Conservation (phyloP, 1,284 basidiomycete species). For the Wolfiporia cocos region DNA sequence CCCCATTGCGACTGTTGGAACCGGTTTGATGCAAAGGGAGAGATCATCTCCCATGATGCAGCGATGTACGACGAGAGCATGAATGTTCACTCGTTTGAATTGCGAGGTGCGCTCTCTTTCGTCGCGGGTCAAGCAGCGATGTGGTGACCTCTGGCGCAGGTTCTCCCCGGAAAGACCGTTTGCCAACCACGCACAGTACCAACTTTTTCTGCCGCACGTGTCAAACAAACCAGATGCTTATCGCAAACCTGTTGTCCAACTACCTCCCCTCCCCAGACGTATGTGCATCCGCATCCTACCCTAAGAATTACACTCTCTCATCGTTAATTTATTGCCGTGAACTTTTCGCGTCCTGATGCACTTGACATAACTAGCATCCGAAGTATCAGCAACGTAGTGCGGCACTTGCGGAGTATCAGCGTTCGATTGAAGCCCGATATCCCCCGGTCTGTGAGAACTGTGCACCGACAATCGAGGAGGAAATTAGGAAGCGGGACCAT, state of each 20-base stretch:
- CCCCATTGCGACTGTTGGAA: slow-evolving; percentile 68
- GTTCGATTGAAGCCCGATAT: slow-evolving; percentile 74
- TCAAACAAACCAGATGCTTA: slow-evolving; percentile 84
- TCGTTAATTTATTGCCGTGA: neutral
- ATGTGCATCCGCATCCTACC: slow-evolving; percentile 19
- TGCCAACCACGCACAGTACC: slow-evolving; percentile 52
- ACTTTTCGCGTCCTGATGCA: too few species aligned
- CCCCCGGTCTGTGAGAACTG: slow-evolving; percentile 80
- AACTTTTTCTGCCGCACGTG: slow-evolving; percentile 80
- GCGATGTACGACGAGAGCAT: slow-evolving; percentile 78
- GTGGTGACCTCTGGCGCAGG: slow-evolving; percentile 31
- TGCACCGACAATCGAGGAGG: slow-evolving; percentile 72
- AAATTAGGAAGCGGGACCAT: slow-evolving; percentile 69
- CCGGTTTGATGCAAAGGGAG: slow-evolving; percentile 59
- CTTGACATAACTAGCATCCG: slow-evolving; percentile 45
- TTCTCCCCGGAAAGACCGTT: slow-evolving; percentile 58
- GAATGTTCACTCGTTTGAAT: slow-evolving; percentile 68
- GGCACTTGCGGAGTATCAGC: slow-evolving; percentile 63
- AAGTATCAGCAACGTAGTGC: slow-evolving; percentile 59
- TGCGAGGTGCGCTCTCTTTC: slow-evolving; percentile 51
- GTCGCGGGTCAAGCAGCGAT: slow-evolving; percentile 5
- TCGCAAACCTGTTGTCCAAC: slow-evolving; percentile 81
- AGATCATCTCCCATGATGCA: slow-evolving; percentile 79
- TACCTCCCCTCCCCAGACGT: slow-evolving; percentile 73
- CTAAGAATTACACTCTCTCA: slow-evolving; percentile 3